Conservation (phyloP, 805 yeast species). For the Kregervanrija pseudodelftensis region DNA sequence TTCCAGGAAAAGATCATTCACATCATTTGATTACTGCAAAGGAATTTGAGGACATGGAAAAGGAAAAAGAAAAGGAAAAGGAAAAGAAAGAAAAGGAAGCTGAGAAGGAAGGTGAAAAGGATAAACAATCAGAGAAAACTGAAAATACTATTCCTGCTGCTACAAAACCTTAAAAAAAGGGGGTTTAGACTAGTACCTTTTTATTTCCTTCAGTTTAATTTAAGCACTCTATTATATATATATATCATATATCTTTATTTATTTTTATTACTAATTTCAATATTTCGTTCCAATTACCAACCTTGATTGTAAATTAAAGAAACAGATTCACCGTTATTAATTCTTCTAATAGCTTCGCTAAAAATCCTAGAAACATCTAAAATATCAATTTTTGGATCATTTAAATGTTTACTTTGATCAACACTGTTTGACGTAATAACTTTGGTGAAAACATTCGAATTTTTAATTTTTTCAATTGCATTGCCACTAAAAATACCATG, state of each 20-base stretch:
- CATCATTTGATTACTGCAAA: constrained; percentile 70
- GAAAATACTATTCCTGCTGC: too few species aligned
- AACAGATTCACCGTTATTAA: constrained; percentile 95
- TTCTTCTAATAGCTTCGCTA: constrained; percentile 93
- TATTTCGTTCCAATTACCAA: constrained; percentile 28
- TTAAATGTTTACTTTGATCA: constrained; percentile 62
- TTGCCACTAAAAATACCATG: constrained; percentile 94
- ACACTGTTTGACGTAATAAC: constrained; percentile 86
- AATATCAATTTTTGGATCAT: constrained; percentile 52
- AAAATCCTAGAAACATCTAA: constrained; percentile 83
- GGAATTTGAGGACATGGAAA: constrained; percentile 39
- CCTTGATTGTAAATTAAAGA: constrained; percentile 89
- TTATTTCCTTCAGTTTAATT: not conserved
- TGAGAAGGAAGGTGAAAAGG: constrained; percentile 2
- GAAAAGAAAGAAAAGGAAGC: constrained; percentile 3
- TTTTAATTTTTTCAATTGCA: constrained; percentile 64
- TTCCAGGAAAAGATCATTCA: constrained; percentile 36
- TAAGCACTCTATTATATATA: not conserved
- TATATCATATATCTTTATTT: not conserved
- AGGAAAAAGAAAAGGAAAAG: constrained; percentile 19
- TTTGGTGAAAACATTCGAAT: constrained; percentile 63
- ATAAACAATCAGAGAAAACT: not conserved
- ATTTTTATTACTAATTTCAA: not conserved
- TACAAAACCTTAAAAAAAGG: too few species aligned
- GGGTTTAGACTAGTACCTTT: too few species aligned